Conservation (phyloP, 2,329 filamentous ascomycete genomes). For the Herpotrichia juniperi region DNA sequence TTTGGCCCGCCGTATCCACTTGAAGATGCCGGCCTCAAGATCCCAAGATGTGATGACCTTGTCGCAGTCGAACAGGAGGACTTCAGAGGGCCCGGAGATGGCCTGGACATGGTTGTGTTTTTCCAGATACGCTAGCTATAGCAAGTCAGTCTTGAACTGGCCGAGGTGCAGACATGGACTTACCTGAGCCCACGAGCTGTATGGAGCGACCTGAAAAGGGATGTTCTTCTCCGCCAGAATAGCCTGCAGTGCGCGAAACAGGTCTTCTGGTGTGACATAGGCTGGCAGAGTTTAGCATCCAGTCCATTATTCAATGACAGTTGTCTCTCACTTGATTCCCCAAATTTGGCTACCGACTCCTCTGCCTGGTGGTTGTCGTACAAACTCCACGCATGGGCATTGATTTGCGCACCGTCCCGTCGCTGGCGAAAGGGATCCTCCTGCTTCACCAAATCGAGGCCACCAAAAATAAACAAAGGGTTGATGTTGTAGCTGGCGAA, state of each 20-base stretch:
- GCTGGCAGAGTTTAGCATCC: conserved; percentile 54
- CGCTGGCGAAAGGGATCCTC: conserved; percentile 63
- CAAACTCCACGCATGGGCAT: conserved; percentile 81
- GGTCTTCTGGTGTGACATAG: conserved; percentile 66
- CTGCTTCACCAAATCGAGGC: conserved; percentile 78
- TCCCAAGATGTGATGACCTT: conserved; percentile 73
- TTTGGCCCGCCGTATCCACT: conserved; percentile 67
- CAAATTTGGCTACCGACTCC: conserved; percentile 85
- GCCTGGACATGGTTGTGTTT: conserved; percentile 68
- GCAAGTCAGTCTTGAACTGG: conserved; percentile 22
- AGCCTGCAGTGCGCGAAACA: conserved; percentile 78
- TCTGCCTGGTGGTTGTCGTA: conserved; percentile 83
- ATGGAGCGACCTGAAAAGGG: conserved; percentile 83
- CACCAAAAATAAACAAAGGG: conserved; percentile 92
- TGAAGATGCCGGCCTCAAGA: conserved; percentile 71
- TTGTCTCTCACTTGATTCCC: conserved; percentile 69
- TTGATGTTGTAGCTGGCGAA: conserved; percentile 73
- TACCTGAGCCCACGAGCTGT: conserved; percentile 86
- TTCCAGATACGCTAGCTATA: conserved; percentile 78
- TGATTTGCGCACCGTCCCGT: conserved; percentile 69
- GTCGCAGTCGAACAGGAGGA: conserved; percentile 83
- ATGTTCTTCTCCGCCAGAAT: conserved; percentile 73
- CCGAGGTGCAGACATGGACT: conserved; percentile 23
- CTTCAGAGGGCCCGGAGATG: conserved; percentile 82
- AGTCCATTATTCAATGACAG: background rate